Base-by-base conservation (phyloP, 805 yeast species). In the Myxozyma vanderwaltii region DNA sequence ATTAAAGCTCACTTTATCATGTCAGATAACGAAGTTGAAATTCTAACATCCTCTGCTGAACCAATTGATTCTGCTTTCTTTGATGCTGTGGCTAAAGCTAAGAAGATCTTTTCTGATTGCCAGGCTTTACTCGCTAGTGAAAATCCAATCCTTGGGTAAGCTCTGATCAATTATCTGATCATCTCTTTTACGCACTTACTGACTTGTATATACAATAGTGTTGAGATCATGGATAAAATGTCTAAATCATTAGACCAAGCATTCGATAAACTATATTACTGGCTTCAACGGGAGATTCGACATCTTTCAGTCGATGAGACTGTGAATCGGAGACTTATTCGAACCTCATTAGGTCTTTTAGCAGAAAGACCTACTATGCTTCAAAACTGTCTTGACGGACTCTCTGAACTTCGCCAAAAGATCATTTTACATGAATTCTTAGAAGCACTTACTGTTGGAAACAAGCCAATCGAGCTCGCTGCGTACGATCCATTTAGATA, bases 401-500 rank as follows among this genome's bases (percentile, higher is more conserved):
- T 91, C n/a, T 78, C 84, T 0, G 84, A 83, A n/a, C 75, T 85
- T n/a, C 79, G 96, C 46, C 83, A 91, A 1, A 81, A 83, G 61
- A 72, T 74, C 3, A 74, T 89, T 3, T 74, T 82, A 4, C 86
- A 84, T 51, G 96, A 90, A 43, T 90, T 91, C 67, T 68, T 83
- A 41, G 74, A 57, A 4, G 76, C 76, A 1, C 46, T 77, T 4
- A 68, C 74, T 1, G 66, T 54, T 15, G 69, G 66, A n/a, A 72
- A 68, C 35, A 66, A 70, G 19, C 88, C 91, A 0, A 77, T 89
- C 23, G 79, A 83, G 31, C 74, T 86, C 45, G 81, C 86, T 7
- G 86, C 88, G 0, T 87, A 87, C 70, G 96, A 92, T 70, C 88
- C 97, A 0, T 77, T 85, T 26, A 78, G 96, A 56, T 91, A 85